Base-by-base conservation (phyloP, 164 flowering plant species). In the Nelumbo lutea region DNA sequence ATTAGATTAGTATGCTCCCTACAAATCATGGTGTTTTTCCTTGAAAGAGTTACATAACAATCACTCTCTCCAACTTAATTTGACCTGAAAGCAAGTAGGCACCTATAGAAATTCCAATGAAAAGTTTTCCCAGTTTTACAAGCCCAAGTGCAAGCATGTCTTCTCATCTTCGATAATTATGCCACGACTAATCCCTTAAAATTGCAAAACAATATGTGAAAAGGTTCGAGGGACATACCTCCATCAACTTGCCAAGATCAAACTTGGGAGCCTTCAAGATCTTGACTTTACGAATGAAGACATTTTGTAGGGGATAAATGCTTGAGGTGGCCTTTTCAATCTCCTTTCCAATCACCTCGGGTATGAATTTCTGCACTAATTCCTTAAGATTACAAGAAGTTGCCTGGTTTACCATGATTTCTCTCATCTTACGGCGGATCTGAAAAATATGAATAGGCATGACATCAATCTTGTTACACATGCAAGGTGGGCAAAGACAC, bases 251-350 rank as follows among this genome's bases (percentile, higher is more conserved):
- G 57, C 90, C 88, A 70, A 90, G 87, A 76, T 90, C 90, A 72
- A 90, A 88, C 74, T 90, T 90, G 13, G 96, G 96, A 55, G 96
- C 90, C 73, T 88, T 90, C 82, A 90, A 70, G 72, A 90, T 88
- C 81, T 90, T 90, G 61, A 88, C 91, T 72, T 90, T 90, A 4
- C 96, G 74, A 55, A 90, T 85, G 73, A 70, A 90, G 5, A 90
- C 96, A 73, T 90, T 86, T 58, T 86, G 90, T 5, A 88, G 74
- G 6, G 93, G 96, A 65, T 86, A 90, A 65, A 88, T 88, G 78
- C 89, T 74, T 0, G 76, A 69, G 4, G 96, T 90, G 9, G 90
- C 86, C 82, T 90, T 90, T 72, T 88, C 90, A 79, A 90, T 88
- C 76, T 90, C 96, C 51, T 82, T 84, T 1, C 96, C 93, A 74